Base-by-base conservation (phyloP, 352 stramenopile genomes). In the Pythium biforme region DNA sequence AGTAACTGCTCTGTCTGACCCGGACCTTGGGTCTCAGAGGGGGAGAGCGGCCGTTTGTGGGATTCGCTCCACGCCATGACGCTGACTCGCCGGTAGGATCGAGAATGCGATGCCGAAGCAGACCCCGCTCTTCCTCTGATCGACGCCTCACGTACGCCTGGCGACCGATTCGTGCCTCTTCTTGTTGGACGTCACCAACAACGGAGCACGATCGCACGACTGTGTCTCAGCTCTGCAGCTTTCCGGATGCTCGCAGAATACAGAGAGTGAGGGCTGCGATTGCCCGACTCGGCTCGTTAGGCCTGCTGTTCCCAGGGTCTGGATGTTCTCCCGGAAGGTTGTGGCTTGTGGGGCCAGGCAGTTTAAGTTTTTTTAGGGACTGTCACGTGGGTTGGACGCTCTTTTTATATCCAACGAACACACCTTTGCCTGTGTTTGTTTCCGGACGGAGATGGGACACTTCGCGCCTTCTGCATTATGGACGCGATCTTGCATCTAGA, bases 391-490 rank as follows among this genome's bases (percentile, higher is more conserved):
- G 39, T 41, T 46, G 40, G 29, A 45, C 27, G 27, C 47, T 31
- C 47, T 53, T 53, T 47, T 37, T 62, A 33, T 62, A 55, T 54
- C 29, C 34, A 37, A 33, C 22, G 37, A 46, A 39, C 12, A 17
- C 9, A 49, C 37, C 31, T 57, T 33, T 4, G 17, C n/a, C 2
- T 25, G 19, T 45, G 51, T 47, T 48, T 58, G 31, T n/a, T 37
- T 34, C 29, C 34, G 10, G 25, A 37, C 33, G 31, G 31, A 64
- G 57, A 64, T 64, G 57, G 47, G 57, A 64, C 57, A 64, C 47
- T 62, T 41, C 41, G 20, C 19, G 19, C 39, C 39, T 45, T 19
- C 39, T 45, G 39, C 39, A 45, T 51, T 51, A 51, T n/a, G 53
- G 41, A 34, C 23, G 53, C 53, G 53, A 60, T 60, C 55, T 46